These are phyloP conservation scores for Dendrobium nobile DNA, from an alignment of 106 monocot species.

Conservation along the genomic window DNA sequence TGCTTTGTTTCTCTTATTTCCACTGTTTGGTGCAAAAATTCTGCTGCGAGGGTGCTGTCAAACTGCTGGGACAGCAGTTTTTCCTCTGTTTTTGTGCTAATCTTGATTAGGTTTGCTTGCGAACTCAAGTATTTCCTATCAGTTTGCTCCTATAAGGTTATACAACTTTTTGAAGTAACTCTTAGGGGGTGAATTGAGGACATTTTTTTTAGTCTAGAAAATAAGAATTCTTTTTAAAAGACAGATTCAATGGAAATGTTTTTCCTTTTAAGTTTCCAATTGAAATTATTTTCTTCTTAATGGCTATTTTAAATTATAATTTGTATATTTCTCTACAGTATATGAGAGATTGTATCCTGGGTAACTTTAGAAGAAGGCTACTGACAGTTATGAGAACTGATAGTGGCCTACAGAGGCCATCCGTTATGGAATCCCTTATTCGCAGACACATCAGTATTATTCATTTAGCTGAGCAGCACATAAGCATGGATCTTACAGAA, in stretches of 20 bases:
- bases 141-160: background rate
- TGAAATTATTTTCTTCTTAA: background rate
- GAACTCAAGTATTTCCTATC: too few relatives aligned
- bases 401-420: conserved; percentile 76
- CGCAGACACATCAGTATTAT: conserved; percentile 76
- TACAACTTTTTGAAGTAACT: background rate
- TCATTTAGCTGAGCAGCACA: conserved; percentile 84
- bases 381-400: conserved; percentile 64
- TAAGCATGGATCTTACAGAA: conserved; percentile 94
- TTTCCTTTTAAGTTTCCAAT: background rate
- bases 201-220: background rate
- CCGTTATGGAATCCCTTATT: conserved; percentile 65
- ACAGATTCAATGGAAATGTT: background rate
- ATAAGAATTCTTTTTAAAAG: background rate
- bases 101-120: too few relatives aligned
- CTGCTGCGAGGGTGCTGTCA: too few relatives aligned
- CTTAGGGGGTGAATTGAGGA: background rate
- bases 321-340: conserved; percentile 48
- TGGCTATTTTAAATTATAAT: background rate
- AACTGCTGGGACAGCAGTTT: too few relatives aligned
- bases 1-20: too few relatives aligned
- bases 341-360: conserved; percentile 94
- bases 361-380: conserved; percentile 82
- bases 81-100: too few relatives aligned
- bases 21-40: too few relatives aligned